Percentiles rank a stretch among this genome's conserved stretches.
Evolutionary conservation across 192 early-diverging fungal species (phyloP).

Genomic region (Dispira simplex): DNA sequence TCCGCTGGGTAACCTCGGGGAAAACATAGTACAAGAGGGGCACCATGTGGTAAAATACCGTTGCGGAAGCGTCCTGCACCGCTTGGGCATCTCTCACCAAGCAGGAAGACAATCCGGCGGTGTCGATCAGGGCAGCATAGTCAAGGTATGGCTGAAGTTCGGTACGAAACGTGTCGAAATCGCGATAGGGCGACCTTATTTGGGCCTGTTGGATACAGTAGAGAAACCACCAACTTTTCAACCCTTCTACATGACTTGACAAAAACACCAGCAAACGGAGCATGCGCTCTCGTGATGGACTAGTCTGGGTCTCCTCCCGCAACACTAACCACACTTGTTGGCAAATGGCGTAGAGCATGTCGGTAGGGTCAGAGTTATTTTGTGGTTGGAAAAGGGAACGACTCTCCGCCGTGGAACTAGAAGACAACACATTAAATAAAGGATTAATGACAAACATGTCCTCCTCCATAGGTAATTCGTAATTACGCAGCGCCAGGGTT

Average conservation of each 20-base stretch:
- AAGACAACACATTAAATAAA: neutral
- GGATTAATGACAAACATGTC: neutral
- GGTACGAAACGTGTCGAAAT: too few relatives aligned
- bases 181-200: too few relatives aligned
- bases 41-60: conserved; percentile 23
- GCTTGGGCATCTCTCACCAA: conserved; percentile 24
- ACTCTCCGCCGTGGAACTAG: neutral
- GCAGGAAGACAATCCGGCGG: conserved; percentile 1
- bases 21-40: conserved; percentile 23
- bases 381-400: neutral
- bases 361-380: neutral
- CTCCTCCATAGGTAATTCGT: neutral
- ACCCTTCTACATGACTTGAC: conserved; percentile 10
- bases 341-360: neutral
- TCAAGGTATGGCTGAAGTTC: too few relatives aligned
- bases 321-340: conserved; percentile 14
- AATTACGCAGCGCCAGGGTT: conserved; percentile 16
- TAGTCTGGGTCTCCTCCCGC: conserved; percentile 15
- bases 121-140: too few relatives aligned
- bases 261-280: conserved; percentile 18
- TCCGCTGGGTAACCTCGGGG: conserved; percentile 20
- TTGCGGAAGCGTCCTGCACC: conserved; percentile 27
- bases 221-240: conserved; percentile 13
- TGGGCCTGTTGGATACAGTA: conserved; percentile 15
- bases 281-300: conserved; percentile 20